A percentile compares a stretch with the other conserved stretches of the same genome.
phyloP scores from a whole-genome alignment of 2,329 filamentous ascomycete species.

The Arthrobotrys pseudoclavata region DNA sequence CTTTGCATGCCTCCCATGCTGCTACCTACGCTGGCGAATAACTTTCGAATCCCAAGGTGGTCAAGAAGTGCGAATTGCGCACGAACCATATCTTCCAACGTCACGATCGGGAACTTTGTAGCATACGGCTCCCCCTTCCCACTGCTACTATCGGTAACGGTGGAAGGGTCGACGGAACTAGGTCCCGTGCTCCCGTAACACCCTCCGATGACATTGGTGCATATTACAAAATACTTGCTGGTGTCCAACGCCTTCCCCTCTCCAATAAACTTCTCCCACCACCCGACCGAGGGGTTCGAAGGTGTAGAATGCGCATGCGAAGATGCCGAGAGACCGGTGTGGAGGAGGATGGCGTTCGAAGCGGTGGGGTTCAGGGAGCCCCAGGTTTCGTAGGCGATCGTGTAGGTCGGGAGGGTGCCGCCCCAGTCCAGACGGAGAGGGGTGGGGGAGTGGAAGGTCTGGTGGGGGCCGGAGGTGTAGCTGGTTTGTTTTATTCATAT shows the following conservation, averaged over 20 bases:
- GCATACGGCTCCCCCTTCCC: constrained; percentile 77
- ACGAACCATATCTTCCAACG: constrained; percentile 96
- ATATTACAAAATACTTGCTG: constrained; percentile 90
- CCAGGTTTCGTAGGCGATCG: constrained; percentile 95
- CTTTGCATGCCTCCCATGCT: constrained; percentile 99
- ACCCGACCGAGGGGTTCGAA: constrained; percentile 86
- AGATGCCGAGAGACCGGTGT: constrained; percentile 95
- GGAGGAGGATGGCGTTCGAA: constrained; percentile 89
- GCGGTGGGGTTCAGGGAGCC: constrained; percentile 82
- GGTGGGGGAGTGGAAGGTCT: constrained; percentile 79
- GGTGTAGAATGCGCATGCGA: constrained; percentile 96
- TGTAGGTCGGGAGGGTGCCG: constrained; percentile 87
- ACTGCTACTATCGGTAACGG: neutral
- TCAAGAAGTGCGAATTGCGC: constrained; percentile 94
- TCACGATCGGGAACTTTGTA: constrained; percentile 94
- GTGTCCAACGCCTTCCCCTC: constrained; percentile 79
- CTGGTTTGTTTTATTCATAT: constrained; percentile 64
- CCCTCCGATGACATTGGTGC: constrained; percentile 95
- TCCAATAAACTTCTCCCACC: constrained; percentile 99
- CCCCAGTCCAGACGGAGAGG: constrained; percentile 93
- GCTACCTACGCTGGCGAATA: constrained; percentile 93
- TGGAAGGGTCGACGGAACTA: constrained; percentile 85
- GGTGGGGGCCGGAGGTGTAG: constrained; percentile 90
- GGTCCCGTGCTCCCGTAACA: constrained; percentile 97
- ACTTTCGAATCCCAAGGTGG: constrained; percentile 78